A percentile compares a stretch with the other conserved stretches of the same genome.
Evolutionary conservation across 768 basidiomycete genomes (phyloP).

Genomic region (Russula brevipes): DNA sequence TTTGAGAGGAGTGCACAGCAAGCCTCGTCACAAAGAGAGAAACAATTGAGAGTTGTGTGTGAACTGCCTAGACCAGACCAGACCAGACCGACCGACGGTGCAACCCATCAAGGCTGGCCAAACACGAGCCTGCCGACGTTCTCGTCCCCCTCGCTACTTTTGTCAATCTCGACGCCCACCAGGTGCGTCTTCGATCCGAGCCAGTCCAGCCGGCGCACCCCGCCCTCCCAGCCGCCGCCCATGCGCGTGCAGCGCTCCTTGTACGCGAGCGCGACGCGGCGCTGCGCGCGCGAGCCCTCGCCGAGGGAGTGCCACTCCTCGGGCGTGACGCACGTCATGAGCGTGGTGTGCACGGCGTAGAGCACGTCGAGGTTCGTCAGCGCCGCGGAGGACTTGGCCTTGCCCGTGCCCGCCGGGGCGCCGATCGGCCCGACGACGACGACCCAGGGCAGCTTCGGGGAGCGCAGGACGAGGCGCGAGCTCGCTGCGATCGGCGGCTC

Average conservation of each 20-base stretch:
- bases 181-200: conserved; percentile 55
- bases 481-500: conserved; percentile 49
- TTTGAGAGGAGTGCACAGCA: conserved; percentile 13
- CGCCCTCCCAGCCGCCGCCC: conserved; percentile 63
- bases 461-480: conserved; percentile 46
- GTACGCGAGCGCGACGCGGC: conserved; percentile 56
- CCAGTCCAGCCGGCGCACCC: conserved; percentile 65
- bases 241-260: conserved; percentile 54
- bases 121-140: conserved; percentile 48
- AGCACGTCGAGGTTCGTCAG: conserved; percentile 64
- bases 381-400: conserved; percentile 20
- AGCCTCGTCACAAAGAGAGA: background rate
- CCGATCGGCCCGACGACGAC: conserved; percentile 43
- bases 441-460: conserved; percentile 58
- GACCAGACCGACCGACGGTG: no score
- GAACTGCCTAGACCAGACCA: no score
- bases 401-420: conserved; percentile 16
- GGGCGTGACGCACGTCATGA: conserved; percentile 51
- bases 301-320: conserved; percentile 63
- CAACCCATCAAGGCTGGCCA: conserved; percentile 33
- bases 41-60: background rate
- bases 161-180: conserved; percentile 57
- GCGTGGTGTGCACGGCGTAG: conserved; percentile 52
- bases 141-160: conserved; percentile 35
- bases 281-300: conserved; percentile 49